Percentiles rank a stretch among this genome's conserved stretches.
Evolutionary conservation across 2,329 filamentous ascomycete genomes (phyloP).

Genomic region (Cercospora beticola): DNA sequence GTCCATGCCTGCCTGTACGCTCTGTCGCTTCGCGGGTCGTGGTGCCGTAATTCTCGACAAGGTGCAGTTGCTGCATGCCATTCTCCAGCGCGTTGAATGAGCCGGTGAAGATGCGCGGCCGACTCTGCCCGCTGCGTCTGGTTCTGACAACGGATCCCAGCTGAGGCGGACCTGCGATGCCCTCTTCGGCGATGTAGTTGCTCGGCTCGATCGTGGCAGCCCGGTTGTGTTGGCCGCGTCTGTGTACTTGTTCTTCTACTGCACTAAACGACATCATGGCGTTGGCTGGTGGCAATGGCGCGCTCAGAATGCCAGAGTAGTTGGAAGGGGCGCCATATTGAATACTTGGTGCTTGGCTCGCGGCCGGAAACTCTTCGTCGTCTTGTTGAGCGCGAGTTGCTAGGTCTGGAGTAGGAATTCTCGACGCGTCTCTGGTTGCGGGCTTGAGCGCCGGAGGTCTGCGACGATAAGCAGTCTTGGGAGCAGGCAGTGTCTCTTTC

Average conservation of each 20-base stretch:
- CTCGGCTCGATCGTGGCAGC: constrained; percentile 18
- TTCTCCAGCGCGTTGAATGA: constrained; percentile 30
- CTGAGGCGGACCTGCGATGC: constrained; percentile 5
- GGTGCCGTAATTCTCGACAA: not conserved
- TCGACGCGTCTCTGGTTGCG: not conserved
- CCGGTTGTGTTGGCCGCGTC: constrained; percentile 20
- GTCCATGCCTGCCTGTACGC: constrained; percentile 1
- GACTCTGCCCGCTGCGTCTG: constrained; percentile 11
- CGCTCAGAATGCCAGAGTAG: not conserved
- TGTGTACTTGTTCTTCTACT: constrained; percentile 24
- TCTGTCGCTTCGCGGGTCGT: not conserved
- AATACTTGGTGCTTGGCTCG: not conserved
- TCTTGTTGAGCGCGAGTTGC: not conserved
- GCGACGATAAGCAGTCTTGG: not conserved
- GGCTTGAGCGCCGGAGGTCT: not conserved
- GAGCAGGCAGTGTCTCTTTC: not conserved
- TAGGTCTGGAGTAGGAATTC: not conserved
- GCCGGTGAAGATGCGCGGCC: constrained; percentile 32
- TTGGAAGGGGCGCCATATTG: not conserved
- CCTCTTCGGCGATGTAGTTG: constrained; percentile 15
- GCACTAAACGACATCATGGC: constrained; percentile 22
- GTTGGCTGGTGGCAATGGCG: not conserved
- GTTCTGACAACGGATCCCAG: constrained; percentile 15
- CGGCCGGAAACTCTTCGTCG: not conserved
- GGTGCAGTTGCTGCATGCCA: constrained; percentile 12